Evolutionary conservation across 1,284 basidiomycete species (phyloP), one percentile per base, ranked within the genome.

Genomic region (Pseudozyma sp.): DNA sequence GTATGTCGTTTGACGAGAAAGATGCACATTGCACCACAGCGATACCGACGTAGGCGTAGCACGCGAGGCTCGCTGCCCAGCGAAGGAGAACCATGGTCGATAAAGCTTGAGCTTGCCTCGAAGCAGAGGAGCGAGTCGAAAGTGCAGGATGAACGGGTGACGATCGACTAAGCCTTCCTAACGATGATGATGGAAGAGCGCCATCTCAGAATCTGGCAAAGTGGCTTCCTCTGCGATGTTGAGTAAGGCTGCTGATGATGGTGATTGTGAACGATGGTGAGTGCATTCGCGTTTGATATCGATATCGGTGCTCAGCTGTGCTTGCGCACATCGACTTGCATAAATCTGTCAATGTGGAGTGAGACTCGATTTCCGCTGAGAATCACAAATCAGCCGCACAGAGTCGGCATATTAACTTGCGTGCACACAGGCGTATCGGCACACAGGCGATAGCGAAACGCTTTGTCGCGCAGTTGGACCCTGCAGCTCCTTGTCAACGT

Each of bases 81-180:
- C 13, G 49, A 11, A 48, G 39, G 38, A 14, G 49, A 43, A 63
- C 44, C 60, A 70, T 70, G 40, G 12, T 44, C 31, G n/a, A 25
- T 1, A 16, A 21, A 48, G 13, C 35, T 31, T 36, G 14, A 14
- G 34, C 14, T 52, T 35, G 31, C 18, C 16, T 7, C 18, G 35
- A 19, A 25, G n/a, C 21, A 39, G 19, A 31, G 38, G 21, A 43
- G 48, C 43, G 25, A 55, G 1, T 21, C 9, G 14, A 44, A 18
- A 9, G 18, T 16, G 25, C 25, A 19, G n/a, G 10, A 36, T 47
- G 19, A 31, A 35, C 10, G n/a, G 25, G 34, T 21, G 18, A 34
- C 34, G 25, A 38, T 40, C 36, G 43, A 39, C 4, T 5, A 14
- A 45, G 25, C 42, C 53, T 55, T 45, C 11, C 31, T 39, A 19